A percentile compares a stretch with the other conserved stretches of the same genome.
Conservation (phyloP, 2,329 filamentous ascomycete species). For the Didymella segeticola region DNA sequence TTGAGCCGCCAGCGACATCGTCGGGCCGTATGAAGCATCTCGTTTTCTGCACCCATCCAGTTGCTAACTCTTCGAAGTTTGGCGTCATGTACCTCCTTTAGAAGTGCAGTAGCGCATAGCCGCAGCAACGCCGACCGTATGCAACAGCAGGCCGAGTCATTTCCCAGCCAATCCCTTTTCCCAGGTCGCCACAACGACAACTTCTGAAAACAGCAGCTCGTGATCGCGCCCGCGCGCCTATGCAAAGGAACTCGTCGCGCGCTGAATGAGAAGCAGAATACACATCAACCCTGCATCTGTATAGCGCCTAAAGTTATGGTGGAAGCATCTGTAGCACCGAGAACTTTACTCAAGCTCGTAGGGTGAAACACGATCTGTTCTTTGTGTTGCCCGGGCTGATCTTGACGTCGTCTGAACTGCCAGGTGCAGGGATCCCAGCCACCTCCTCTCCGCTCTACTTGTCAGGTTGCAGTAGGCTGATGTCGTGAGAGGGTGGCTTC, state of each 20-base stretch:
- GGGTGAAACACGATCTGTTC: constrained; percentile 42
- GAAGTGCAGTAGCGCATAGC: constrained; percentile 23
- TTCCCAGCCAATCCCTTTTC: constrained; percentile 18
- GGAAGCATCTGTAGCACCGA: constrained; percentile 29
- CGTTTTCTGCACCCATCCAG: constrained; percentile 35
- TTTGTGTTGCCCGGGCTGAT: constrained; percentile 35
- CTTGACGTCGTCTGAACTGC: constrained; percentile 23
- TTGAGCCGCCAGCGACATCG: constrained; percentile 9
- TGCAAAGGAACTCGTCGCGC: constrained; percentile 18
- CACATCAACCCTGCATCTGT: constrained; percentile 33
- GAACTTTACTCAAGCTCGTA: constrained; percentile 18
- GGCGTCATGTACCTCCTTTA: constrained; percentile 38
- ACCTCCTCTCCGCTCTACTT: constrained; percentile 27
- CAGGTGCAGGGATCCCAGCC: constrained; percentile 25
- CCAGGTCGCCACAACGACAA: constrained; percentile 4
- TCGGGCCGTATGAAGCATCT: constrained; percentile 16
- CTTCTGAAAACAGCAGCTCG: constrained; percentile 3
- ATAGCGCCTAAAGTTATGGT: constrained; percentile 1
- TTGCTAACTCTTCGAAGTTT: constrained; percentile 8
- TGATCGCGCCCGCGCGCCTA: constrained; percentile 12
- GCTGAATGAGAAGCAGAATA: constrained; percentile 22
- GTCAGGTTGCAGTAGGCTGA: constrained; percentile 35
- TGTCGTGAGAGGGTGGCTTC: constrained; percentile 24
- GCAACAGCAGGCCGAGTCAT: constrained; percentile 28
- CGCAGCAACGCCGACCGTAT: constrained; percentile 23